A percentile compares a stretch with the other conserved stretches of the same genome.
Evolutionary conservation across 176 grass and related monocot species (phyloP).

Genomic region (sorghum (Sorghum bicolor)): DNA sequence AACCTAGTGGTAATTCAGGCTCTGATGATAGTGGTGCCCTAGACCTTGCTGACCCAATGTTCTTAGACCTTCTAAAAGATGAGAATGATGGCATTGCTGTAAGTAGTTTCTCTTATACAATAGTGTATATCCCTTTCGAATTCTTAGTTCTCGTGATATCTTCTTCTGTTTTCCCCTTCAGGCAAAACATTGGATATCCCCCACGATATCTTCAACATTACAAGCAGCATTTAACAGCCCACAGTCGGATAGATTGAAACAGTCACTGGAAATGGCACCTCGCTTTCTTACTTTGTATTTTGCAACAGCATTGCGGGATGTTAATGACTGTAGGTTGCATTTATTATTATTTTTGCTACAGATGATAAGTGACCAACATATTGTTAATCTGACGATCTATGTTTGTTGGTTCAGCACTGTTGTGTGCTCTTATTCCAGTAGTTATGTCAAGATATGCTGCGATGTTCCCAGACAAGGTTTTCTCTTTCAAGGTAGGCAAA

Average conservation of each 20-base stretch:
- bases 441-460: slow-evolving; percentile 88
- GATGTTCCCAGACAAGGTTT: slow-evolving; percentile 90
- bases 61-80: slow-evolving; percentile 97
- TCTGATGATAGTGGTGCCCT: slow-evolving; percentile 70
- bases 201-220: slow-evolving; percentile 70
- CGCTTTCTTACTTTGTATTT: slow-evolving; percentile 70
- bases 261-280: slow-evolving; percentile 75
- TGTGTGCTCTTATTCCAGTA: slow-evolving; percentile 89
- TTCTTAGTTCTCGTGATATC: background rate
- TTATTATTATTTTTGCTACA: background rate
- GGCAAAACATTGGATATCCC: slow-evolving; percentile 93
- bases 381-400: slow-evolving; percentile 29
- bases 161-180: slow-evolving; percentile 27
- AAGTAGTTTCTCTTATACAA: slow-evolving; percentile 27
- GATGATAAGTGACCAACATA: slow-evolving; percentile 17
- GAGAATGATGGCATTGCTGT: slow-evolving; percentile 96
- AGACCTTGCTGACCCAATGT: slow-evolving; percentile 79
- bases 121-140: background rate
- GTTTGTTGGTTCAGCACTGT: slow-evolving; percentile 64
- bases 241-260: slow-evolving; percentile 74
- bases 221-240: slow-evolving; percentile 59
- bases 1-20: slow-evolving; percentile 58
- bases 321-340: slow-evolving; percentile 68
- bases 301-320: slow-evolving; percentile 55
- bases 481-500: slow-evolving; percentile 77